Evolutionary conservation across 106 monocot species (phyloP).

Genomic region (Xerophyta viscosa): DNA sequence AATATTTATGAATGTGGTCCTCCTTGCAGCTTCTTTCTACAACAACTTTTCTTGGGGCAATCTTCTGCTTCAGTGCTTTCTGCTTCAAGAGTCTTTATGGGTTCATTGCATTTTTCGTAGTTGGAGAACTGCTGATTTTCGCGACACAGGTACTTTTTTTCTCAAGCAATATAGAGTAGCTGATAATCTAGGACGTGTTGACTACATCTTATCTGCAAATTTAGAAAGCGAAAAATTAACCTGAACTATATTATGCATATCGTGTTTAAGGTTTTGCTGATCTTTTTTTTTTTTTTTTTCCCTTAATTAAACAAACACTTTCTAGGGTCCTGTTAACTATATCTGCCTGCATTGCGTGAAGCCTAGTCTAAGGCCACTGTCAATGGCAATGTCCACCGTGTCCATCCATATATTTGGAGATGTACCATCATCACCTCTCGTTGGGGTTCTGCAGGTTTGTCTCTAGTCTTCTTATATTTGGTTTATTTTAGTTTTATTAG

Average conservation of each 20-base stretch:
- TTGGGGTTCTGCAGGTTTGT: conserved; percentile 90
- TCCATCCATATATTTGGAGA: conserved; percentile 97
- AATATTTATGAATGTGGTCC: too few species aligned
- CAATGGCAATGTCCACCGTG: conserved; percentile 98
- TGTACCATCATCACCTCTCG: conserved; percentile 91
- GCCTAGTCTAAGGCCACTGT: conserved; percentile 82
- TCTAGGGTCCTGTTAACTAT: conserved; percentile 90
- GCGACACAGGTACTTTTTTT: conserved; percentile 69
- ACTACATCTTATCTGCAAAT: too few species aligned
- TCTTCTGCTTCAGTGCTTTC: conserved; percentile 89
- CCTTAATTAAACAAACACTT: too few species aligned
- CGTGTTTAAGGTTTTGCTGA: too few species aligned
- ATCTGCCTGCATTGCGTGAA: conserved; percentile 86
- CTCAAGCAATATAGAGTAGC: background rate
- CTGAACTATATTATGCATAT: too few species aligned
- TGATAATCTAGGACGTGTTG: too few species aligned
- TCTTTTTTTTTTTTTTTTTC: too few species aligned
- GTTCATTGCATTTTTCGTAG: conserved; percentile 62
- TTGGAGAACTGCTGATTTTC: conserved; percentile 86
- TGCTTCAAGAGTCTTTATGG: conserved; percentile 91
- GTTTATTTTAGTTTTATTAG: background rate
- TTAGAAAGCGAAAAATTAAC: too few species aligned
- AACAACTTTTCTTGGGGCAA: conserved; percentile 80
- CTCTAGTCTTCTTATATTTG: background rate
- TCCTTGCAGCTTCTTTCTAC: conserved; percentile 76